Evolutionary conservation across 2,329 filamentous ascomycete species (phyloP), one percentile per base, ranked within the genome.

Genomic region (Nemania serpens): DNA sequence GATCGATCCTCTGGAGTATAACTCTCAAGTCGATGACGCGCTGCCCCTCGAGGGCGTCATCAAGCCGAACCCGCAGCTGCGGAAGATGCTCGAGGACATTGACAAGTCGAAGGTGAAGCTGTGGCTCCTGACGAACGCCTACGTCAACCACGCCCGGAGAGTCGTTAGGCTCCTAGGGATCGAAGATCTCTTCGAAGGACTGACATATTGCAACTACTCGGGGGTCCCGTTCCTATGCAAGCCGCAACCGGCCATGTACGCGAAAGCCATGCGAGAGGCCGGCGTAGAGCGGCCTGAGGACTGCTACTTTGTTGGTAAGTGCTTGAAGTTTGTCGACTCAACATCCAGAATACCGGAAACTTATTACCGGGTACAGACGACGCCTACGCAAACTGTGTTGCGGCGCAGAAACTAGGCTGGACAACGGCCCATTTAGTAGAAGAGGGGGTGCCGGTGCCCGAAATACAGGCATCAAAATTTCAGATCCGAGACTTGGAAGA

Each of bases 41-140:
- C 79, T 99, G 20, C 93, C 95, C 0, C 83, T 99, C 3, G 91
- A 97, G 71, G 81, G 84, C 17, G 86, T 98, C 71, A 89, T 99
- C 73, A 88, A 88, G 72, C 91, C 92, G 0, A 87, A 96, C 69
- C 84, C 88, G 0, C 81, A 88, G 70, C 81, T 98, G 43, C 88
- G 91, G 51, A 81, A 84, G 70, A 77, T 99, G 47, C 86, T 99
- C 5, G 81, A 89, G 74, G 90, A 93, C 66, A 88, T 99, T 55
- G 93, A 99, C 76, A 88, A 77, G 61, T 85, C 80, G 70, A 96
- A 96, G 74, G 91, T 97, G 65, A 92, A 87, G 65, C 80, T 93
- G 33, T 99, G 96, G 95, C 86, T 99, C 1, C 89, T 99, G 70
- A 99, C 96, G 1, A 99, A 99, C 72, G 95, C 96, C 20, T 97